phyloP scores from a whole-genome alignment of 2,329 filamentous ascomycete genomes.

The Fusarium veterinarium region DNA sequence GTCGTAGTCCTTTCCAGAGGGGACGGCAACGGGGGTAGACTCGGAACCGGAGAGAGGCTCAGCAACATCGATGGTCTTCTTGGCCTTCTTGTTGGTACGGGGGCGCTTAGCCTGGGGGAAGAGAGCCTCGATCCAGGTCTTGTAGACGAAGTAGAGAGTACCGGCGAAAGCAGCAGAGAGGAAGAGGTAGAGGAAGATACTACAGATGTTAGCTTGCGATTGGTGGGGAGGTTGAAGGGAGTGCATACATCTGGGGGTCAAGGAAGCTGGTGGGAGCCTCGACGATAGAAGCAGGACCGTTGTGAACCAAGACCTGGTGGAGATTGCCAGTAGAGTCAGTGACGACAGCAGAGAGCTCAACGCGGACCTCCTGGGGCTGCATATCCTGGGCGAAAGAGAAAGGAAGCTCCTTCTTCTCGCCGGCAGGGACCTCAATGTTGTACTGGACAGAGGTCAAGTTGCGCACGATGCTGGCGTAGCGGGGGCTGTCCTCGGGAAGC shows the following conservation, averaged over 20 bases:
- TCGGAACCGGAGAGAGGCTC: conserved; percentile 76
- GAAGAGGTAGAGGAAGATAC: conserved; percentile 97
- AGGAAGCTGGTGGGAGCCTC: conserved; percentile 92
- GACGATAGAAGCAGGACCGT: conserved; percentile 85
- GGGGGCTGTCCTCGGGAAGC: conserved; percentile 58
- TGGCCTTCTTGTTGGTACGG: conserved; percentile 69
- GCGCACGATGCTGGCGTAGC: conserved; percentile 72
- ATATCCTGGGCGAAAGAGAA: conserved; percentile 92
- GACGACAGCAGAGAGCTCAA: conserved; percentile 82
- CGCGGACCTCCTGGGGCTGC: conserved; percentile 87
- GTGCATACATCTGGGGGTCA: conserved; percentile 90
- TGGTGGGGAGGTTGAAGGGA: neutral
- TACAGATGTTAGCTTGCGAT: conserved; percentile 51
- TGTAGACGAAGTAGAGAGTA: conserved; percentile 96
- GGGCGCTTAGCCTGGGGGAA: conserved; percentile 90
- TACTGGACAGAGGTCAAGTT: conserved; percentile 87
- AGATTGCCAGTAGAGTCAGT: conserved; percentile 73
- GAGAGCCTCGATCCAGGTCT: conserved; percentile 94
- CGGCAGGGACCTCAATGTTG: conserved; percentile 77
- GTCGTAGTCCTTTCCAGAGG: conserved; percentile 80
- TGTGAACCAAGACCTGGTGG: conserved; percentile 83
- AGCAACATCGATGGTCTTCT: conserved; percentile 73
- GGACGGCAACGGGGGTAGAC: conserved; percentile 74
- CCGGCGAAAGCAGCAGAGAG: conserved; percentile 82
- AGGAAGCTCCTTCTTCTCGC: conserved; percentile 79